Percentiles rank a stretch among this genome's conserved stretches.
These are phyloP conservation scores for Tylopilus balloui DNA, from an alignment of 768 basidiomycete genomes.

Conservation along the genomic window DNA sequence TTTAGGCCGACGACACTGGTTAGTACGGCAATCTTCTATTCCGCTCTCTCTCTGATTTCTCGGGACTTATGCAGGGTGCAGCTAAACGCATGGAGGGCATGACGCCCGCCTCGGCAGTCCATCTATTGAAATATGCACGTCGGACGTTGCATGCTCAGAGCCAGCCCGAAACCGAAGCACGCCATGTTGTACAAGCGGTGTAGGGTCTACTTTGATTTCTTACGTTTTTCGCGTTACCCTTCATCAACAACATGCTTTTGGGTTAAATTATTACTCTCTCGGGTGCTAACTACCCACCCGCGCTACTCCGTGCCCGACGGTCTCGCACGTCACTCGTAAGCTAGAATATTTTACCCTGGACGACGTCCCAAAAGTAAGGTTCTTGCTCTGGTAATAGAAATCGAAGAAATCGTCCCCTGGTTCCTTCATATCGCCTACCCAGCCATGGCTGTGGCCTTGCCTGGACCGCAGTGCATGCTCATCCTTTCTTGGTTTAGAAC, in stretches of 20 bases:
- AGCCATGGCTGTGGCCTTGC: not conserved
- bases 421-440: not conserved
- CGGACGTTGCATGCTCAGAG: slow-evolving; percentile 27
- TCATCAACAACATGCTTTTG: too few species aligned
- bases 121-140: slow-evolving; percentile 60
- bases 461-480: not conserved
- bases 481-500: not conserved
- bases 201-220: not conserved
- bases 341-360: not conserved
- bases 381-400: not conserved
- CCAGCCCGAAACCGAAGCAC: not conserved
- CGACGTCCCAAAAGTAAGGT: not conserved
- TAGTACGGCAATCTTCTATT: slow-evolving; percentile 11
- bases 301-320: slow-evolving; percentile 1
- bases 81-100: slow-evolving; percentile 93
- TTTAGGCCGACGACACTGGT: slow-evolving; percentile 71
- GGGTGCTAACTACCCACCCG: not conserved
- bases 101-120: slow-evolving; percentile 74
- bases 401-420: not conserved
- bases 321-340: not conserved
- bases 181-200: not conserved
- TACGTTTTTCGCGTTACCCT: not conserved
- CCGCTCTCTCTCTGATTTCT: not conserved
- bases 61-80: slow-evolving; percentile 56
- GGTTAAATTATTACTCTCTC: too few species aligned